phyloP scores from a whole-genome alignment of 2,329 filamentous ascomycete species.

The Colletotrichum sp. region DNA sequence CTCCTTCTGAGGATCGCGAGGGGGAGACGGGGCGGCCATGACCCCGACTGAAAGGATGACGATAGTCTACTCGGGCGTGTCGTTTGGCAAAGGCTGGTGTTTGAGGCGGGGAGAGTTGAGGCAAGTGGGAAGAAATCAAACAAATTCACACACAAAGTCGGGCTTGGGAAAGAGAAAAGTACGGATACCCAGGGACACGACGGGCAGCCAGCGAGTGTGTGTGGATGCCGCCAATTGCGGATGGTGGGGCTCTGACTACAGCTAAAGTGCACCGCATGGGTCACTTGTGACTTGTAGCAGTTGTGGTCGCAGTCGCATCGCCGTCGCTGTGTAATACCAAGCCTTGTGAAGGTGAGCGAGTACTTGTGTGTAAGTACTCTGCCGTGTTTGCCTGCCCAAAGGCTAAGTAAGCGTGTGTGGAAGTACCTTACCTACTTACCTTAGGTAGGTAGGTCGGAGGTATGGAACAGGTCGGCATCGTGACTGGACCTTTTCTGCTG shows the following conservation, averaged over 20 bases:
- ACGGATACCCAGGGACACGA: slow-evolving; percentile 10
- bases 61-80: background rate
- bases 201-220: background rate
- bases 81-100: background rate
- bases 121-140: slow-evolving; percentile 17
- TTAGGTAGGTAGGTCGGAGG: background rate
- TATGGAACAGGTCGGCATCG: background rate
- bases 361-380: background rate
- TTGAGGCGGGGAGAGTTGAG: background rate
- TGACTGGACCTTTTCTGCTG: background rate
- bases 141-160: slow-evolving; percentile 9
- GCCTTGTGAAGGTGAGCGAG: background rate
- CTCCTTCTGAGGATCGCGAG: slow-evolving; percentile 4
- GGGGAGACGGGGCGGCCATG: slow-evolving; percentile 9
- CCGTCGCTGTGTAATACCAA: background rate
- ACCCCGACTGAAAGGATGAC: background rate
- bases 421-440: background rate
- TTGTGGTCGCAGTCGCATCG: background rate
- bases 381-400: background rate
- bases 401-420: background rate
- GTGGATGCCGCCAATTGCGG: slow-evolving; percentile 21
- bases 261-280: background rate
- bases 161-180: slow-evolving; percentile 18
- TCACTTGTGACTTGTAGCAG: background rate
- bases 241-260: slow-evolving; percentile 19